Percentiles rank a stretch among this genome's conserved stretches.
Evolutionary conservation across 495 filamentous ascomycete genomes (phyloP).

Genomic region (Tuber indicum): DNA sequence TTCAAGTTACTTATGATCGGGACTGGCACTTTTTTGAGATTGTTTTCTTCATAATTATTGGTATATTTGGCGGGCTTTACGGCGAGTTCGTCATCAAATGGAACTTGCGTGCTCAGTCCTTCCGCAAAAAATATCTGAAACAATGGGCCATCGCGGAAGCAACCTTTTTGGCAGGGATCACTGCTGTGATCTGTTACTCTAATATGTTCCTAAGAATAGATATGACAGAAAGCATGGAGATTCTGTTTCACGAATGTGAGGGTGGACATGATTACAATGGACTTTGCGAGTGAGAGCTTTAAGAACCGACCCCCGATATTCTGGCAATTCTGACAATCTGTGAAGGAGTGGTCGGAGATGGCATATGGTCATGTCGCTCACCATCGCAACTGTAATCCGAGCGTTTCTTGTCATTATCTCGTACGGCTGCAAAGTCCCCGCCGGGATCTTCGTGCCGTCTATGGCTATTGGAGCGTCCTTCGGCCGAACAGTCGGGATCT

Average conservation of each 20-base stretch:
- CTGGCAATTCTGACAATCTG: conserved; percentile 8
- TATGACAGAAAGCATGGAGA: conserved; percentile 99
- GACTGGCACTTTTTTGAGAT: conserved; percentile 97
- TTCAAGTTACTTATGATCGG: conserved; percentile 92
- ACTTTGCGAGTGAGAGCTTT: conserved; percentile 61
- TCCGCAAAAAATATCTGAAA: conserved; percentile 87
- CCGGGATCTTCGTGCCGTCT: conserved; percentile 94
- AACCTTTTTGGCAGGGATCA: conserved; percentile 70
- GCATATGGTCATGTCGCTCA: conserved; percentile 71
- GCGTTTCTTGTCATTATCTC: conserved; percentile 88
- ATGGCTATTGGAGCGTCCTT: conserved; percentile 97
- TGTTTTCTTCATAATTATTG: conserved; percentile 84
- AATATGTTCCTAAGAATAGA: conserved; percentile 95
- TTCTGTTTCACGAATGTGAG: conserved; percentile 91
- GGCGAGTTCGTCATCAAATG: conserved; percentile 98
- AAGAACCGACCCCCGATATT: conserved; percentile 40
- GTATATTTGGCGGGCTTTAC: conserved; percentile 90
- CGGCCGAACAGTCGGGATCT: conserved; percentile 84
- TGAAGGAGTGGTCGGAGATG: conserved; percentile 51
- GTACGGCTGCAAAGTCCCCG: conserved; percentile 96
- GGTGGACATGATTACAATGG: conserved; percentile 86
- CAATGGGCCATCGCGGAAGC: conserved; percentile 84
- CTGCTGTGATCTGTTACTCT: conserved; percentile 87
- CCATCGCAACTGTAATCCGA: conserved; percentile 72
- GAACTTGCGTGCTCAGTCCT: conserved; percentile 85